Conservation (phyloP, 345 rosid genomes). For the Euphorbia tirucalli region DNA sequence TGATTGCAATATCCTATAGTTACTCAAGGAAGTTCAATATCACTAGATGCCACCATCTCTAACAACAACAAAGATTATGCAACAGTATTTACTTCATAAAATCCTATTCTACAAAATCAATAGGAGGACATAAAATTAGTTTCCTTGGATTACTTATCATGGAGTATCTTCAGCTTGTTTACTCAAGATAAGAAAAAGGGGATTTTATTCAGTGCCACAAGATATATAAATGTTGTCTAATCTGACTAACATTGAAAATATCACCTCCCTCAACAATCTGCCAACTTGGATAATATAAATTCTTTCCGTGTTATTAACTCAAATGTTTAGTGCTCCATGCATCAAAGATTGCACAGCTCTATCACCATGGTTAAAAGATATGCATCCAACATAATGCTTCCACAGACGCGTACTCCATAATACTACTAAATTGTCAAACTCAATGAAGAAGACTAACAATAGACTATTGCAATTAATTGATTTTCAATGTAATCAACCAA, state of each 20-base stretch:
- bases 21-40: background rate
- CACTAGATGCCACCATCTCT: background rate
- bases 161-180: background rate
- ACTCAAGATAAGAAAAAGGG: background rate
- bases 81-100: background rate
- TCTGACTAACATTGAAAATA: background rate
- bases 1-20: background rate
- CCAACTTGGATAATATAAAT: background rate
- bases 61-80: background rate
- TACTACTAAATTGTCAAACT: too few species aligned
- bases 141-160: background rate
- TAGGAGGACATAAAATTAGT: background rate
- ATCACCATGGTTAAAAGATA: background rate
- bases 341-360: background rate
- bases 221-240: background rate
- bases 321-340: background rate
- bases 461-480: too few species aligned
- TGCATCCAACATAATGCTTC: background rate
- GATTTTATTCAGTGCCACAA: background rate
- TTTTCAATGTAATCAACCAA: too few species aligned
- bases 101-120: background rate
- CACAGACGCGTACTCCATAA: too few species aligned
- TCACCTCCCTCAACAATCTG: background rate
- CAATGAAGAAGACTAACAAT: too few species aligned
- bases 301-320: background rate